Base-by-base conservation (phyloP, 2,329 filamentous ascomycete species). In the Lasiodiplodia gonubiensis region DNA sequence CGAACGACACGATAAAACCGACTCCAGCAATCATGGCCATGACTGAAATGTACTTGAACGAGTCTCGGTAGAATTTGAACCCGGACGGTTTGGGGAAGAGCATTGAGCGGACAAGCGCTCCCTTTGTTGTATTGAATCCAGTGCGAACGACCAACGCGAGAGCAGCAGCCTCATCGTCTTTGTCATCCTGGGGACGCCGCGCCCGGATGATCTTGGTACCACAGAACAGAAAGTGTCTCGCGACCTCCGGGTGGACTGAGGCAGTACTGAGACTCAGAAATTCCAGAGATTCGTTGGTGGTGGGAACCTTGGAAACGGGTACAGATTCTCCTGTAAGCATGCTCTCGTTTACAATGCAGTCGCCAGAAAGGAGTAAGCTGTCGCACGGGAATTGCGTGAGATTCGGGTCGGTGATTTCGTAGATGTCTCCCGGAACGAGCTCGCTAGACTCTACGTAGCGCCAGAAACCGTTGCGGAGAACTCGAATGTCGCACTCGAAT, bases 311-410 rank as follows among this genome's bases (percentile, higher is more conserved):
- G 2, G 94, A 97, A 1, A 99, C 94, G 2, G 95, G 96, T 4
- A 99, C 94, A 49, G 95, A 98, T 83, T 99, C 95, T 68, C 94
- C 88, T 48, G 95, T 99, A 42, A 99, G 87, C 95, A 99, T 99
- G 80, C 95, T 98, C 80, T 99, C 95, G 74, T 99, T 99, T 71
- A 99, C 94, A 70, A 99, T 98, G 74, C 94, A 97, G 79, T 99
- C 96, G 49, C 95, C 96, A 64, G 92, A 92, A 0, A 99, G 85
- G 6, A 99, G 82, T 39, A 99, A 82, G 77, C 94, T 97, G 78
- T 99, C 95, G 74, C 92, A 95, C 0, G 95, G 95, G 70, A 98
- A 91, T 72, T 97, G 92, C 3, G 88, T 88, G 30, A 99, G 83
- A 18, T 90, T 93, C 2, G 95, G 95, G 78, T 99, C 96, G 67